Evolutionary conservation across 805 yeast species (phyloP).

Genomic region (Metschnikowia kunwiensis): DNA sequence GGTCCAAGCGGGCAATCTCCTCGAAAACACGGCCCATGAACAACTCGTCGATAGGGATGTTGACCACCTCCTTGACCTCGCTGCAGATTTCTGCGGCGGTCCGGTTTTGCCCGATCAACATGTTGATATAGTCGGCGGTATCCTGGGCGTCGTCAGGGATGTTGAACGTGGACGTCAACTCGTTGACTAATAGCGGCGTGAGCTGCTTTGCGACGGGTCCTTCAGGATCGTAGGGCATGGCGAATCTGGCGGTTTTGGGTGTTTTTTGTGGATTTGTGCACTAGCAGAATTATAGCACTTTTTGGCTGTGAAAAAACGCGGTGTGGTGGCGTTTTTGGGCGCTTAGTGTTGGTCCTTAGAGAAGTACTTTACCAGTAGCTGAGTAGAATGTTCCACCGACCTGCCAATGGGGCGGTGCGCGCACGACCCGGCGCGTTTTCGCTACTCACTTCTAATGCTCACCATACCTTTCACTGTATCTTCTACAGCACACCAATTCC

Average conservation of each 20-base stretch:
- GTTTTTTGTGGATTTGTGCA: too few species aligned
- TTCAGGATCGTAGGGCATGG: conserved; percentile 38
- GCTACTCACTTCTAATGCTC: background rate
- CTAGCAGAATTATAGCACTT: too few species aligned
- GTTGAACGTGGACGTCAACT: conserved; percentile 33
- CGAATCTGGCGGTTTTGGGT: too few species aligned
- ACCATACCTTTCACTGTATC: background rate
- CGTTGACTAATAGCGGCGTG: conserved; percentile 33
- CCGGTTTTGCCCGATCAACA: conserved; percentile 66
- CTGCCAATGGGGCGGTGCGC: background rate
- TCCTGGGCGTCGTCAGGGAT: conserved; percentile 39
- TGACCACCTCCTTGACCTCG: conserved; percentile 61
- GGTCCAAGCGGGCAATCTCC: conserved; percentile 41
- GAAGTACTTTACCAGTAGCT: too few species aligned
- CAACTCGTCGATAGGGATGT: conserved; percentile 53
- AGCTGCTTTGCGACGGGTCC: conserved; percentile 38
- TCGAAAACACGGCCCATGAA: conserved; percentile 57
- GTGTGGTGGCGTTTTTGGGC: too few species aligned
- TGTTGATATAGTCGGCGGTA: conserved; percentile 66
- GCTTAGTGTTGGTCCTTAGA: too few species aligned
- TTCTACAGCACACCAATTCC: too few species aligned
- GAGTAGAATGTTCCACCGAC: too few species aligned
- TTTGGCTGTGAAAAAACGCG: too few species aligned
- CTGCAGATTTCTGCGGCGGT: conserved; percentile 55
- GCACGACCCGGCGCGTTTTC: too few species aligned